Base-by-base conservation (phyloP, 768 basidiomycete genomes). In the Kwoniella newhampshirensis region DNA sequence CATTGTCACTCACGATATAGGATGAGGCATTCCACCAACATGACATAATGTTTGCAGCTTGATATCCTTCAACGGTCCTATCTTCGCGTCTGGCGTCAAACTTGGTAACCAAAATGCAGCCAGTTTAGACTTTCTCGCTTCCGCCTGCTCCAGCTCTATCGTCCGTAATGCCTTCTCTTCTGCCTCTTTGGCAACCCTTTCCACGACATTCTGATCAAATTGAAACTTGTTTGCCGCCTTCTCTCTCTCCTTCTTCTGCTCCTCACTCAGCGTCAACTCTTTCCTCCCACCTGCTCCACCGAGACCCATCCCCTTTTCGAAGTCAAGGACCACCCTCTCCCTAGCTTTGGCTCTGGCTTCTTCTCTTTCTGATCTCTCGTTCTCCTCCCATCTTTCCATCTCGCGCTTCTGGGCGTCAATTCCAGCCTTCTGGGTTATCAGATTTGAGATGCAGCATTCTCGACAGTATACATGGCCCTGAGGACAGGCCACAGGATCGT, bases 71-170 rank as follows among this genome's bases (percentile, higher is more conserved):
- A 91, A 77, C 3, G 86, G 86, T 8, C 28, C 87, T 80, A 21
- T 83, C 78, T 76, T 88, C 84, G 75, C 42, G 83, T 93, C 74
- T 0, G 93, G 93, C 0, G 93, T 92, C 23, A 97, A 78, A 0
- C 89, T 91, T 2, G 92, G 92, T 36, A 99, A 81, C 96, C 96
- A 99, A 74, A 96, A 99, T 68, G 96, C 92, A 1, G 96, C 92
- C 2, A 98, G 82, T 75, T 97, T 96, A 58, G 84, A 83, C 57
- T 87, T 88, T 54, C 94, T 78, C 2, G 87, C 83, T 60, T 91
- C 91, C 0, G 87, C 86, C 74, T 81, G 63, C 74, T 96, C 91
- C 30, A 81, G 81, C 70, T 91, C 89, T 44, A 97, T 90, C 67
- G 86, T 79, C 28, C 81, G 81, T 46, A 93, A 78, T 0, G 96